Conservation (phyloP, 108 stramenopile genomes). For the Skeletonema marinoi region DNA sequence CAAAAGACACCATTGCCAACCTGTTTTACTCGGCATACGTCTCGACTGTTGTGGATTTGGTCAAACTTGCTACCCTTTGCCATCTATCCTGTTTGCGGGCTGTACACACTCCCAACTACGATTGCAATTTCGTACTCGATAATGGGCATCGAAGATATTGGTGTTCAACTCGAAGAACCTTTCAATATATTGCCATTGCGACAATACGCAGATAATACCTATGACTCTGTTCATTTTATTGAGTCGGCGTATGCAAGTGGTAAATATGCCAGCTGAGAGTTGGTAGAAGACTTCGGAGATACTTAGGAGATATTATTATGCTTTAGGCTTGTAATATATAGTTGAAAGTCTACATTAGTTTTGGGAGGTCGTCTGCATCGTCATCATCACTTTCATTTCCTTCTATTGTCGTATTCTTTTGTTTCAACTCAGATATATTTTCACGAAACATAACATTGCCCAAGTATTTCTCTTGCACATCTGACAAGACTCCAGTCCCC, state of each 20-base stretch:
- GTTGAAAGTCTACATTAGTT: background rate
- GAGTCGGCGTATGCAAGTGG: conserved; percentile 12
- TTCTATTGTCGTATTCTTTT: background rate
- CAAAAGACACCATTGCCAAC: conserved; percentile 55
- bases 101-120: conserved; percentile 44
- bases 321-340: background rate
- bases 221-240: conserved; percentile 36
- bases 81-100: conserved; percentile 44
- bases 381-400: background rate
- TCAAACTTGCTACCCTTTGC: conserved; percentile 57
- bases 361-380: background rate
- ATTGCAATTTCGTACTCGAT: conserved; percentile 47
- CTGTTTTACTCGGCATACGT: conserved; percentile 47
- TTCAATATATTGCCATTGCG: conserved; percentile 57
- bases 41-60: conserved; percentile 49
- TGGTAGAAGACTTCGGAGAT: background rate
- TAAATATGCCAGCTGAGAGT: background rate
- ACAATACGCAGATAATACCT: conserved; percentile 53
- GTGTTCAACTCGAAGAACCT: conserved; percentile 62
- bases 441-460: conserved; percentile 48
- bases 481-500: conserved; percentile 36
- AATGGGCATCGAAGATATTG: conserved; percentile 59
- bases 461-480: conserved; percentile 54
- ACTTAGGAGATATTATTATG: background rate
- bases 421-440: conserved; percentile 34